A percentile compares a stretch with the other conserved stretches of the same genome.
Evolutionary conservation across 202 grass and related monocot species (phyloP).

Genomic region (Alloteropsis angusta): DNA sequence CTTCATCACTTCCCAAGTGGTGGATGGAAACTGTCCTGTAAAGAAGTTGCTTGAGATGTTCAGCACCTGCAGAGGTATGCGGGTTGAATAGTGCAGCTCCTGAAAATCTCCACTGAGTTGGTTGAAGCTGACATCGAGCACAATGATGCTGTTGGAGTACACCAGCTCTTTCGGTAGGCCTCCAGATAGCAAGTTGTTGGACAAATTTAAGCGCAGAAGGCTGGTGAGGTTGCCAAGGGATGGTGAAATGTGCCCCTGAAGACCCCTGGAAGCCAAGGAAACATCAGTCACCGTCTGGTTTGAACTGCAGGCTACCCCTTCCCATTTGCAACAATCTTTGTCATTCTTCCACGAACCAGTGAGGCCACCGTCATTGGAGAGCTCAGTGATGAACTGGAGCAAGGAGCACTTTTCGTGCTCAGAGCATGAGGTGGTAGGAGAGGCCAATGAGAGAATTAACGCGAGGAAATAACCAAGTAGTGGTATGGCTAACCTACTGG

Average conservation of each 20-base stretch:
- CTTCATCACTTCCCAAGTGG: neutral
- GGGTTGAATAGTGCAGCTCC: neutral
- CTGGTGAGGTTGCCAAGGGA: constrained; percentile 23
- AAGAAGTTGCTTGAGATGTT: constrained; percentile 52
- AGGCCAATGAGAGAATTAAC: constrained; percentile 6
- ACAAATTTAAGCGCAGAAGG: constrained; percentile 32
- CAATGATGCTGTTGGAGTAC: constrained; percentile 11
- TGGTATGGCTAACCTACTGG: neutral
- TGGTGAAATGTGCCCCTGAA: constrained; percentile 34
- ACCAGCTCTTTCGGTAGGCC: constrained; percentile 19
- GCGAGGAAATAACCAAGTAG: neutral
- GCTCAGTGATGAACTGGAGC: neutral
- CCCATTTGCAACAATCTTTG: neutral
- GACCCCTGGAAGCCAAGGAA: constrained; percentile 24
- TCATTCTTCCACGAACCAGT: neutral
- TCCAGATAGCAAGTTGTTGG: constrained; percentile 24
- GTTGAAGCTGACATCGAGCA: constrained; percentile 42
- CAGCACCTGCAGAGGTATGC: constrained; percentile 23
- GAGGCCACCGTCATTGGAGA: neutral
- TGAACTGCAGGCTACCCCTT: constrained; percentile 6
- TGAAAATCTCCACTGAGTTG: constrained; percentile 16
- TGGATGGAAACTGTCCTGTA: constrained; percentile 27
- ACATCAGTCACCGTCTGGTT: neutral
- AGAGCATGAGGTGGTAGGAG: neutral
- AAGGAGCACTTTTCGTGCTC: neutral